Conservation (phyloP, 2,329 filamentous ascomycete genomes). For the Aureobasidium sp. region DNA sequence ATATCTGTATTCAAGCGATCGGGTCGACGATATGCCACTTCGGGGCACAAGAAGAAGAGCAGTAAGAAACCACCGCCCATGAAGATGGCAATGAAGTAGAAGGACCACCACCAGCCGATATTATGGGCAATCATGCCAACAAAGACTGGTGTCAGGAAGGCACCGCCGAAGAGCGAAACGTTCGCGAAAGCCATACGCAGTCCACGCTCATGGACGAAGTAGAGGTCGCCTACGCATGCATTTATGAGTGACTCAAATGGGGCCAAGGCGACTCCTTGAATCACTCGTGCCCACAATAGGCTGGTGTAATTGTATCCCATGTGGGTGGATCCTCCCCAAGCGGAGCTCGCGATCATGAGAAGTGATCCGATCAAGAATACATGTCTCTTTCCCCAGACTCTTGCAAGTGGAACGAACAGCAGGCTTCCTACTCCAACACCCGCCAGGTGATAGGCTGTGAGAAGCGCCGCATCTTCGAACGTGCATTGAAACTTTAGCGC, state of each 20-base stretch:
- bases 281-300: slow-evolving; percentile 68
- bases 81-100: slow-evolving; percentile 85
- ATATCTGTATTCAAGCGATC: slow-evolving; percentile 64
- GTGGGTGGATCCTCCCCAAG: slow-evolving; percentile 65
- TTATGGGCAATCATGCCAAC: slow-evolving; percentile 75
- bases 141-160: slow-evolving; percentile 77
- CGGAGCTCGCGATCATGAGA: slow-evolving; percentile 65
- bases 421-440: slow-evolving; percentile 76
- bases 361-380: slow-evolving; percentile 71
- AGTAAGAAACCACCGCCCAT: slow-evolving; percentile 61
- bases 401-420: slow-evolving; percentile 77
- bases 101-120: slow-evolving; percentile 80
- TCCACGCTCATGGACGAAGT: slow-evolving; percentile 76
- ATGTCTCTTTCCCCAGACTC: slow-evolving; percentile 90
- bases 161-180: slow-evolving; percentile 62
- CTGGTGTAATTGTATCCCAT: slow-evolving; percentile 58
- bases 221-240: slow-evolving; percentile 80
- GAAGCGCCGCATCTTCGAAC: slow-evolving; percentile 70
- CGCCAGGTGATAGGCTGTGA: slow-evolving; percentile 82
- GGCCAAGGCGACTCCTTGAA: slow-evolving; percentile 80
- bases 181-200: slow-evolving; percentile 79
- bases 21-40: slow-evolving; percentile 70
- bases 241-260: slow-evolving; percentile 90
- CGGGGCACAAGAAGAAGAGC: slow-evolving; percentile 73
- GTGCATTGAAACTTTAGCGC: slow-evolving; percentile 56